Evolutionary conservation across 2,329 filamentous ascomycete species (phyloP), one percentile per base, ranked within the genome.

Genomic region (Karstenula rhodostoma): DNA sequence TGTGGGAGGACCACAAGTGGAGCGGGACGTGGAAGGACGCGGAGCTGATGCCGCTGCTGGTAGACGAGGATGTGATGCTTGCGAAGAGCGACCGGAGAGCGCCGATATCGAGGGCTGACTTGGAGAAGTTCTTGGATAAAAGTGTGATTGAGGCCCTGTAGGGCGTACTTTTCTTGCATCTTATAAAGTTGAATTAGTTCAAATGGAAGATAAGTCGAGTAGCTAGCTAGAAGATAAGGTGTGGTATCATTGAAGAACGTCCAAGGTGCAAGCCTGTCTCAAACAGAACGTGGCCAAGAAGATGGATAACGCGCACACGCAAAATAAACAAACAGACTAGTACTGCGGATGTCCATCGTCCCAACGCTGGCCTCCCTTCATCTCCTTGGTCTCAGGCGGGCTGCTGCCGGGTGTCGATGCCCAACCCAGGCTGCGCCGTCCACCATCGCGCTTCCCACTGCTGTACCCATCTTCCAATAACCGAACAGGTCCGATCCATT

Each of bases 401-500:
- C 71, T 78, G 58, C 67, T 74, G 22, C 67, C 66, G 19, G 66
- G 64, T 27, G 65, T 66, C 44, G 66, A 64, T 25, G 63, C 65
- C 49, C 67, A 62, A n/a, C 72, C 76, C 33, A 73, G 57, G 58
- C 73, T 78, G 49, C 70, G 70, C 29, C 72, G 73, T n/a, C 67
- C 67, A 47, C 73, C 74, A 51, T 75, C 71, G 12, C 74, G 67
- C 55, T 69, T 71, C 9, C 67, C 72, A 61, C 66, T 70, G 52
- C 70, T 68, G 13, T 68, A 64, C 29, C 74, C 73, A 61, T 78
- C 78, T 32, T 81, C 75, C 61, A 84, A 75, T 48, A 89, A 73
- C 65, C 79, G 75, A 53, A 86, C 80, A 15, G 86, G 85, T 7
- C 88, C 88, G 66, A 89, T 86, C 88, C 88, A 90, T 70, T 90